Conservation (phyloP, 1,284 basidiomycete species). For the Lignosus rhinocerotis region DNA sequence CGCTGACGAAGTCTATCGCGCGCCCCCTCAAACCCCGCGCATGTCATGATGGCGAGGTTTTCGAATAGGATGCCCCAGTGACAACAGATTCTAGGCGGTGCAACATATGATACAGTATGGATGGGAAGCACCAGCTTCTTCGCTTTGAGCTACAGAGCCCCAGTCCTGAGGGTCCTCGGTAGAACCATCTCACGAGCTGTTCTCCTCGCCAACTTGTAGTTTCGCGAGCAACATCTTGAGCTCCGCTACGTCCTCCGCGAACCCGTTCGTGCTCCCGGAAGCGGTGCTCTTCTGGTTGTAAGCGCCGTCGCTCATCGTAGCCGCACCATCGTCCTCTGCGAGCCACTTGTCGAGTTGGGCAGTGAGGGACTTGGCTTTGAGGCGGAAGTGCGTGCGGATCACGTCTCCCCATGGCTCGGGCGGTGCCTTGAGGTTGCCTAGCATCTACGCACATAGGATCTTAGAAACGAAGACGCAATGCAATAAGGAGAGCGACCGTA, state of each 20-base stretch:
- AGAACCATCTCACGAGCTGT: background rate
- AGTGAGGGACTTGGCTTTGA: conserved; percentile 73
- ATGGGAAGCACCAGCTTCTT: too few relatives aligned
- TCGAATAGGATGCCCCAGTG: too few relatives aligned
- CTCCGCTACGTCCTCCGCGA: conserved; percentile 69
- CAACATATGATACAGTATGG: too few relatives aligned
- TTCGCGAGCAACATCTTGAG: conserved; percentile 57
- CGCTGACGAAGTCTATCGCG: too few relatives aligned
- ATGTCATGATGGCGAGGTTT: too few relatives aligned
- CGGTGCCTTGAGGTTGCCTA: conserved; percentile 79
- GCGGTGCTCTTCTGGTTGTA: conserved; percentile 33
- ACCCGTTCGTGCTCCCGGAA: conserved; percentile 51
- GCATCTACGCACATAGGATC: conserved; percentile 58
- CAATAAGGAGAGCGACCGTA: conserved; percentile 38
- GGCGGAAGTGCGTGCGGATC: conserved; percentile 86
- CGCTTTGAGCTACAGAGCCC: too few relatives aligned
- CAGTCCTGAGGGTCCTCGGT: too few relatives aligned
- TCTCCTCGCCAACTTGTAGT: conserved; percentile 36
- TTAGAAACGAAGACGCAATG: background rate
- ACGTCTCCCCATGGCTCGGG: conserved; percentile 83
- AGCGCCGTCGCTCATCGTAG: conserved; percentile 53
- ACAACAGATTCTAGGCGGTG: too few relatives aligned
- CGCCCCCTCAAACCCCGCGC: too few relatives aligned
- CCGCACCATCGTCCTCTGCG: conserved; percentile 65
- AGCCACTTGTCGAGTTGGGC: conserved; percentile 83